These are phyloP conservation scores for Rubroshorea leprosula DNA, from an alignment of 345 rosid genomes.

Conservation along the genomic window DNA sequence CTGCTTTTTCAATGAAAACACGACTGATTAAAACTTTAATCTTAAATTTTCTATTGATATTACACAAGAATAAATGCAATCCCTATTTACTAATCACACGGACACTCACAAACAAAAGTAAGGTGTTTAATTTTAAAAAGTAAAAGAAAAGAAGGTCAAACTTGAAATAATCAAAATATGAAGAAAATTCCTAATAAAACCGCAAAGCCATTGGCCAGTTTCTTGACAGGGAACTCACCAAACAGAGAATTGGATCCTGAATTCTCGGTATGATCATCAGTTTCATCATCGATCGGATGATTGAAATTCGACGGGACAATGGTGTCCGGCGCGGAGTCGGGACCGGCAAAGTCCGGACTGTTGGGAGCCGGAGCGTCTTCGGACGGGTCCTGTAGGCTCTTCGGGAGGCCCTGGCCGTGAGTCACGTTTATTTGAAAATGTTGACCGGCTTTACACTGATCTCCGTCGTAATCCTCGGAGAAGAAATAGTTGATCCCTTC, in stretches of 20 bases:
- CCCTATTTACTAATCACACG: too few relatives aligned
- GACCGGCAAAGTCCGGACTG: conserved; percentile 39
- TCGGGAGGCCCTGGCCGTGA: conserved; percentile 76
- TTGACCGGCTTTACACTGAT: conserved; percentile 69
- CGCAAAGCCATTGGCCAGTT: conserved; percentile 20
- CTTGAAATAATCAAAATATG: conserved; percentile 12
- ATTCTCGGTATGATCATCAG: conserved; percentile 21
- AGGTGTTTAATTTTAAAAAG: neutral
- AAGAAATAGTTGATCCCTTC: conserved; percentile 75
- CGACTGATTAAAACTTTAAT: too few relatives aligned
- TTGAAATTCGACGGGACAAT: conserved; percentile 59
- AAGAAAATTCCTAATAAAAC: conserved; percentile 23
- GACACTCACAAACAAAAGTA: neutral
- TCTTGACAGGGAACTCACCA: conserved; percentile 8
- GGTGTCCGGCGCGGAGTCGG: conserved; percentile 70
- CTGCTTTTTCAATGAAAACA: too few relatives aligned
- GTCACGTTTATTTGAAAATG: conserved; percentile 64
- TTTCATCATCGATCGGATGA: conserved; percentile 43
- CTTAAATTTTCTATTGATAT: neutral
- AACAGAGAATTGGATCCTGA: conserved; percentile 29
- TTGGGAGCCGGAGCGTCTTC: conserved; percentile 59
- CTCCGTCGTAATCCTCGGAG: conserved; percentile 83
- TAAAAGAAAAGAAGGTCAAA: too few relatives aligned
- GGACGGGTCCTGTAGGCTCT: conserved; percentile 42
- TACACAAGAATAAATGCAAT: neutral